Evolutionary conservation across 768 basidiomycete species (phyloP), one percentile per base, ranked within the genome.

Genomic region (Tricholomella constricta): DNA sequence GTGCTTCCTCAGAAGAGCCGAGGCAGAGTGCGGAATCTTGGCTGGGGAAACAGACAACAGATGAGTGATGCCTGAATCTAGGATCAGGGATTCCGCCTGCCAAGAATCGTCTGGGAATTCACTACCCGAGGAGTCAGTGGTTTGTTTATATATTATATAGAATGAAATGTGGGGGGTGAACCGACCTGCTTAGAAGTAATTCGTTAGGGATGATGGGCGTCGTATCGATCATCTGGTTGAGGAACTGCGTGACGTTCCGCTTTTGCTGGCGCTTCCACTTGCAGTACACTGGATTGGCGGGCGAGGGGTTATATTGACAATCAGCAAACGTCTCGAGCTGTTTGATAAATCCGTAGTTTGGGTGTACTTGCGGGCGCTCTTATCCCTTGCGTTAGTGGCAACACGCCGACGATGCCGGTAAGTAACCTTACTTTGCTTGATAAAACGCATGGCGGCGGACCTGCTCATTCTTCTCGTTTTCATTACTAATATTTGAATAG

Each of bases 241-340:
- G 62, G 59, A 80, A 86, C 41, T 69, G 66, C 2, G 75, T 76
- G 37, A 83, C 81, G 27, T 81, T 78, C 52, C 79, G 82, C 43
- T 73, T 71, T 52, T 81, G 78, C 26, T 74, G 69, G 11, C 81
- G 77, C 60, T 79, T 83, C 85, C 84, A 87, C n/a, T 77, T 65
- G 4, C 74, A 73, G 54, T 87, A 87, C 17, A 69, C 70, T 2
- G 69, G 50, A 52, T 81, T 73, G 0, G 66, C 62, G 22, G 69
- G 70, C 1, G 70, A 72, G 0, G 80, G 77, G 19, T 70, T 65
- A 59, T 78, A 83, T 35, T 71, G 66, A 56, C 84, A 85, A 10
- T 77, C 73, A 23, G 67, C 71, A 55, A 85, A 87, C 1, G 72
- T 68, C 34, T 83, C 72, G 19, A 87, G 73, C 54, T 86, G 84